A percentile compares a stretch with the other conserved stretches of the same genome.
These are phyloP conservation scores for Inga leiocalycina DNA, from an alignment of 306 rosid species.

Conservation along the genomic window DNA sequence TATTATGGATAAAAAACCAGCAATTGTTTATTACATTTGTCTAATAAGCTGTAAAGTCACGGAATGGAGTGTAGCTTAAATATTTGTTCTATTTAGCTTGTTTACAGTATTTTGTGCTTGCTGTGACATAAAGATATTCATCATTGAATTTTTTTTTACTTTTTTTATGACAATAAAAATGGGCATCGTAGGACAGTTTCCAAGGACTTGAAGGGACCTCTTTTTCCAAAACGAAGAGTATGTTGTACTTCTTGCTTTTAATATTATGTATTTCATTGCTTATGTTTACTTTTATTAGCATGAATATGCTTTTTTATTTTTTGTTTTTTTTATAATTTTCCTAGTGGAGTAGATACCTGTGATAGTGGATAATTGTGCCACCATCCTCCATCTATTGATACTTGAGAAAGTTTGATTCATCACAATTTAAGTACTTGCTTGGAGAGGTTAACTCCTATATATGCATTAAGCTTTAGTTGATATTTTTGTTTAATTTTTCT, in stretches of 20 bases:
- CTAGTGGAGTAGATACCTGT: background rate
- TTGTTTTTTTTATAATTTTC: constrained; percentile 8
- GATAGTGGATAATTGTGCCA: constrained; percentile 14
- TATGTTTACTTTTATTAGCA: background rate
- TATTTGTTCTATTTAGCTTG: background rate
- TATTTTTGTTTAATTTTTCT: background rate
- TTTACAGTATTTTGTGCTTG: background rate
- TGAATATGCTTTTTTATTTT: constrained; percentile 19
- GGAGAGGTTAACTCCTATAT: background rate
- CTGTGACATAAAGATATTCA: background rate
- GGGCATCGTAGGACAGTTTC: constrained; percentile 69
- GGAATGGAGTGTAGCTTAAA: background rate
- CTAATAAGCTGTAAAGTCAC: background rate
- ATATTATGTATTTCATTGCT: background rate
- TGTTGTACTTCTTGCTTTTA: constrained; percentile 31
- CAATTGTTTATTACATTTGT: background rate
- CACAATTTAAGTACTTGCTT: background rate
- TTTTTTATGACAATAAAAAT: constrained; percentile 66
- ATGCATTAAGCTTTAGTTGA: background rate
- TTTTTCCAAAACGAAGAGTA: constrained; percentile 97
- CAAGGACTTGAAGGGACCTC: constrained; percentile 81
- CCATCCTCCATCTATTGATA: background rate
- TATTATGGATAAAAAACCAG: background rate
- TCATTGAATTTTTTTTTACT: background rate
- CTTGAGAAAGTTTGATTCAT: constrained; percentile 12